phyloP scores from a whole-genome alignment of 176 grass and related monocot genomes.

The Musa beccarii region DNA sequence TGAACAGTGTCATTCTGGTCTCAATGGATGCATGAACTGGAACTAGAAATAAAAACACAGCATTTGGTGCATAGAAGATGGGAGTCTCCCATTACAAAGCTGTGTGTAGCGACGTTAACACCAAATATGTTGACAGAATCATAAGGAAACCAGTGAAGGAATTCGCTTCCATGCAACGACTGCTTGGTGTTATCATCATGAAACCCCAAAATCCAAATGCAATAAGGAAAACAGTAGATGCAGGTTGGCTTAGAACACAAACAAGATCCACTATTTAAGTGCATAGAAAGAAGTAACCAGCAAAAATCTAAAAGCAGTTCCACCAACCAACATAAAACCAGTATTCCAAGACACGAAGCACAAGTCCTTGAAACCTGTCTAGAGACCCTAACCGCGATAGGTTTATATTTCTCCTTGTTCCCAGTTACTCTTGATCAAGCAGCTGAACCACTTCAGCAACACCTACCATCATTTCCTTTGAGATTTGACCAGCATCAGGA shows the following conservation, averaged over 20 bases:
- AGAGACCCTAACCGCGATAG: neutral
- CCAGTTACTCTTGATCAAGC: constrained; percentile 37
- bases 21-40: too few relatives aligned
- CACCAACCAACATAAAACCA: neutral
- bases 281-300: neutral
- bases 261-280: neutral
- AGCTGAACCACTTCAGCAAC: constrained; percentile 36
- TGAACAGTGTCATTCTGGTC: too few relatives aligned
- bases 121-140: too few relatives aligned
- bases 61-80: too few relatives aligned
- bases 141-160: too few relatives aligned
- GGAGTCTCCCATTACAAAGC: too few relatives aligned
- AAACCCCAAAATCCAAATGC: neutral
- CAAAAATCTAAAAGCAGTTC: neutral
- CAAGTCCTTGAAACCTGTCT: neutral
- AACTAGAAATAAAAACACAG: too few relatives aligned
- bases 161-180: too few relatives aligned
- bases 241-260: neutral
- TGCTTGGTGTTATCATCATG: too few relatives aligned
- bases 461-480: constrained; percentile 29
- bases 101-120: too few relatives aligned
- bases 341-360: neutral
- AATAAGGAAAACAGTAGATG: neutral
- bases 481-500: constrained; percentile 38
- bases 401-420: neutral